A percentile compares a stretch with the other conserved stretches of the same genome.
Evolutionary conservation across 331 rosid genomes (phyloP).

Genomic region (Malus hybrid): DNA sequence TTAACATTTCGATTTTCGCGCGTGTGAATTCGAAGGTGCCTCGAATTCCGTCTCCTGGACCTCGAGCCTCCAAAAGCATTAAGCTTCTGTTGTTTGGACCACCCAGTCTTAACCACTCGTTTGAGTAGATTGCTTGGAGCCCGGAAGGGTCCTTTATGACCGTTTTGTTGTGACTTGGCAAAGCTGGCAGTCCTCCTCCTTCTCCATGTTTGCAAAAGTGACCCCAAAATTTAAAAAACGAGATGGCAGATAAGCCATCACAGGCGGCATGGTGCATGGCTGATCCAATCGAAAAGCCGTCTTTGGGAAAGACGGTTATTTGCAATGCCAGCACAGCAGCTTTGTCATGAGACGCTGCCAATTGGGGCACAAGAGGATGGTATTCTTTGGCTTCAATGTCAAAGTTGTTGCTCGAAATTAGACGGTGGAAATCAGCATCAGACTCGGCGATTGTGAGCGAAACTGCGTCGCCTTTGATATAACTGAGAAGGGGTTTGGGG

Average conservation of each 20-base stretch:
- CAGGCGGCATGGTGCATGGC: constrained; percentile 26
- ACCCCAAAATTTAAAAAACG: constrained; percentile 35
- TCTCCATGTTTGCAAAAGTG: neutral
- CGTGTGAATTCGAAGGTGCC: constrained; percentile 25
- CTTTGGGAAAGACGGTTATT: constrained; percentile 25
- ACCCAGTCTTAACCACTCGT: neutral
- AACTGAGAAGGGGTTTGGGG: constrained; percentile 27
- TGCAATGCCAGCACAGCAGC: constrained; percentile 24
- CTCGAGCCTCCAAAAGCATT: neutral
- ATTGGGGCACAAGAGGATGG: constrained; percentile 27
- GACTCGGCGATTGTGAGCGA: constrained; percentile 22
- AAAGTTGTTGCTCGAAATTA: neutral
- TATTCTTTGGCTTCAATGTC: neutral
- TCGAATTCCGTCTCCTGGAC: constrained; percentile 1
- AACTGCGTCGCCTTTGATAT: constrained; percentile 25
- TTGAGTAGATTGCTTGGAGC: neutral
- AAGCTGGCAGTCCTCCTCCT: neutral
- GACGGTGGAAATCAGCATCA: constrained; percentile 1
- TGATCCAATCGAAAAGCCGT: constrained; percentile 25
- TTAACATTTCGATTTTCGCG: constrained; percentile 16
- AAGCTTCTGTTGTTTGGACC: constrained; percentile 9
- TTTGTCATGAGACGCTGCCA: neutral
- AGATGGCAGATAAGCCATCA: constrained; percentile 24
- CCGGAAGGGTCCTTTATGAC: constrained; percentile 9
- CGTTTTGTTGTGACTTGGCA: constrained; percentile 2